Conservation (phyloP, 2,329 filamentous ascomycete genomes). For the Chrysoporthe cubensis region DNA sequence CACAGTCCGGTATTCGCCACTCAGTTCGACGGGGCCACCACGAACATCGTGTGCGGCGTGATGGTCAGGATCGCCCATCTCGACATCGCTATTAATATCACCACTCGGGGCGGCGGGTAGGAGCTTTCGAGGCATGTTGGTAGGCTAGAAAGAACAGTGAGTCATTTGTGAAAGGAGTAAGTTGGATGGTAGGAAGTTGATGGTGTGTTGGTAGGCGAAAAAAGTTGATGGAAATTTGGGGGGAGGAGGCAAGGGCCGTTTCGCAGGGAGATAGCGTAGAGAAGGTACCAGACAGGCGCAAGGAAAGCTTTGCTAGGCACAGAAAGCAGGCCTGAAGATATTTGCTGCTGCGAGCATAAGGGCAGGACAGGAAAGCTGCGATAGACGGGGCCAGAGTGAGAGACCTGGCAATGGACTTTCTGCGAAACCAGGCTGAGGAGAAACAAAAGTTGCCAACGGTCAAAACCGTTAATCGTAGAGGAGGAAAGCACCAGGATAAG, state of each 20-base stretch:
- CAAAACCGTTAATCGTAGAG: no score
- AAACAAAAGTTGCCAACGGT: no score
- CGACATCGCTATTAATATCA: slow-evolving; percentile 13
- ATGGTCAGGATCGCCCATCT: background rate
- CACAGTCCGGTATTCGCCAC: background rate
- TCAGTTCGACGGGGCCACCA: background rate
- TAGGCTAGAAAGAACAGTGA: background rate
- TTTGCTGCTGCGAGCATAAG: no score
- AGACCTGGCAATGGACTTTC: no score
- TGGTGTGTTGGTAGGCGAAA: background rate
- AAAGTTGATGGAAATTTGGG: background rate
- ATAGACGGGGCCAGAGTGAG: no score
- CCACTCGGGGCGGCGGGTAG: slow-evolving; percentile 9
- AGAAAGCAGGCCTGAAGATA: no score
- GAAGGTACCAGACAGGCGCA: background rate
- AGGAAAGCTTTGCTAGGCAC: no score
- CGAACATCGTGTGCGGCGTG: slow-evolving; percentile 1
- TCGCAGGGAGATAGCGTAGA: background rate
- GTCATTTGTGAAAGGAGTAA: background rate
- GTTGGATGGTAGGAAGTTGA: background rate
- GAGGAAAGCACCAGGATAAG: no score
- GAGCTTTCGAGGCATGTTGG: slow-evolving; percentile 7
- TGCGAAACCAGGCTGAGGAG: no score
- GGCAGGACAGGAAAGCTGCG: no score
- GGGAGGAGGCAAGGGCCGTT: background rate